Base-by-base conservation (phyloP, 1,284 basidiomycete species). In the Ustilago lituana region DNA sequence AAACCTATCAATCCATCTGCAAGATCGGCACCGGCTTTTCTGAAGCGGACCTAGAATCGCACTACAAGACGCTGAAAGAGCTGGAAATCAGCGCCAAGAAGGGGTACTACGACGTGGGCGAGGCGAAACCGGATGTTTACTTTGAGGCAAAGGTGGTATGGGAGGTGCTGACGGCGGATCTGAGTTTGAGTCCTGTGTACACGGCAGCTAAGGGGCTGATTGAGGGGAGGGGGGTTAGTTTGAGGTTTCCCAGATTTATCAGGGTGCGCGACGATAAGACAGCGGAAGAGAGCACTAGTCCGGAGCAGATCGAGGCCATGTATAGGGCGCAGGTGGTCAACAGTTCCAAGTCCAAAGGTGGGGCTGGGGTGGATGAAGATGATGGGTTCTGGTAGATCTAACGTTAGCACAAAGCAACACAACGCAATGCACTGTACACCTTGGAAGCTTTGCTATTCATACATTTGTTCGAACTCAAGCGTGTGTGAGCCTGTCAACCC, bases 21-120 rank as follows among this genome's bases (percentile, higher is more conserved):
- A 98, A 98, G 84, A 96, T 98, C 73, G 96, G 96, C 3, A 99
- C 96, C 0, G 96, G 96, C 0, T 98, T 99, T 84, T 91, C 90
- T 49, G 96, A 99, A 76, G 93, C 49, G 7, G 78, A 88, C 59
- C 84, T 98, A 32, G 89, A 91, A 75, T 83, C 86, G n/a, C 92
- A 95, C 78, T 91, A 91, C 82, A 87, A 89, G n/a, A 85, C 87
- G 22, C 87, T 98, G 31, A 89, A 92, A 73, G 88, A 90, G 4
- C 87, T 62, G 85, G 94, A 74, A 88, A 90, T 35, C 88, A 91
- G 81, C 84, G 92, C 41, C 4, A 82, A 81, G 52, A 83, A 83
- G 49, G 73, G 73, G 0, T 83, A 84, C 68, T 84, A 82, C 75
- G 93, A 94, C 82, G 83, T 90, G 35, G 95, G 82, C 31, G 79